These are phyloP conservation scores for Phytophthora cryptogea DNA, from an alignment of 352 stramenopile species.

Conservation along the genomic window DNA sequence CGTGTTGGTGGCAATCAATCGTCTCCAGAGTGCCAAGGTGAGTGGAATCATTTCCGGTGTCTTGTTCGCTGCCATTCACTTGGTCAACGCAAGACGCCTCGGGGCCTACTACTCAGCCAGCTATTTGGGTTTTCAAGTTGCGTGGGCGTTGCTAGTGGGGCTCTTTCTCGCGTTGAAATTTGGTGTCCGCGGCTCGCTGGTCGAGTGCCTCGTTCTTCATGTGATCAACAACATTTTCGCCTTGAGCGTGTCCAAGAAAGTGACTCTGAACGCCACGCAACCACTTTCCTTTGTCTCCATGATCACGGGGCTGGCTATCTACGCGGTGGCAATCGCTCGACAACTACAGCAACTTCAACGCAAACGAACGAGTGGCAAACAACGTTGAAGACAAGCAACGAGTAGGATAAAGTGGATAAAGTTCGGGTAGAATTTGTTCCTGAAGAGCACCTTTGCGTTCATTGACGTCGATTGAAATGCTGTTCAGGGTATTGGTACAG, in stretches of 20 bases:
- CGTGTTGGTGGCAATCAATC: conserved; percentile 51
- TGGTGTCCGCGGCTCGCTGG: conserved; percentile 41
- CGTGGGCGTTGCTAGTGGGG: conserved; percentile 51
- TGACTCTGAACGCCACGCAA: conserved; percentile 15
- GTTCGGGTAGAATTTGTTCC: conserved; percentile 8
- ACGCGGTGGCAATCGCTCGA: conserved; percentile 22
- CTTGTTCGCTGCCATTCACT: conserved; percentile 57
- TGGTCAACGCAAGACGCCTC: conserved; percentile 41
- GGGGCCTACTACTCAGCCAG: conserved; percentile 26
- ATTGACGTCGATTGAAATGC: background rate
- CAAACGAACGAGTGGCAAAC: conserved; percentile 10
- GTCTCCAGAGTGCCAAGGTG: conserved; percentile 23
- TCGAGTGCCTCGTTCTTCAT: conserved; percentile 65
- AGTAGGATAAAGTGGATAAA: conserved; percentile 7
- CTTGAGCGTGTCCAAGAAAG: conserved; percentile 26
- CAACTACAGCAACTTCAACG: conserved; percentile 24
- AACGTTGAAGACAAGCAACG: conserved; percentile 4
- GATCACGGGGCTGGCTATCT: conserved; percentile 12
- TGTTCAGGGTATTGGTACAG: background rate
- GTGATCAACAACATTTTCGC: conserved; percentile 64
- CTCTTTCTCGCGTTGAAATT: conserved; percentile 48
- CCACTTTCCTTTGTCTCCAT: conserved; percentile 7
- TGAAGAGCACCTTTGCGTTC: conserved; percentile 1
- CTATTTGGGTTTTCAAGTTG: conserved; percentile 48
- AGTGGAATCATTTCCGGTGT: conserved; percentile 39